Evolutionary conservation across 1,284 basidiomycete genomes (phyloP).

Genomic region (Singerocomus rubriflavus): DNA sequence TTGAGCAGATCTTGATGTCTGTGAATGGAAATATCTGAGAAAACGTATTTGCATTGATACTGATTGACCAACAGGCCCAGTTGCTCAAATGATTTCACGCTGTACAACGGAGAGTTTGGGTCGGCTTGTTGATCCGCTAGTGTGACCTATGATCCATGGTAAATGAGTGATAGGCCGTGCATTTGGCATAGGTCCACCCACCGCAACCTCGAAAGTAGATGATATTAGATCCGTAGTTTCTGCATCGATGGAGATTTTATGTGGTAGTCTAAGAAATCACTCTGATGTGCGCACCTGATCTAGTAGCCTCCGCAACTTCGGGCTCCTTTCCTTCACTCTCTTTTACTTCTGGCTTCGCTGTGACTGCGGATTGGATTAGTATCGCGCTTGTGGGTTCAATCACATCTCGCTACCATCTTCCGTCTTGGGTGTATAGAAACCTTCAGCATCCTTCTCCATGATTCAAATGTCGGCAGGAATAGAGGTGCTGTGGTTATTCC

Average conservation of each 20-base stretch:
- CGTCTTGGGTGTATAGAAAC: constrained; percentile 57
- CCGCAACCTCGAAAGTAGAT: constrained; percentile 72
- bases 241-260: constrained; percentile 5
- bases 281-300: constrained; percentile 21
- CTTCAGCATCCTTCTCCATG: constrained; percentile 72
- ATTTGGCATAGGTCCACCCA: constrained; percentile 35
- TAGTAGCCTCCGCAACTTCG: constrained; percentile 22
- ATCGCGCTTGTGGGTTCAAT: neutral
- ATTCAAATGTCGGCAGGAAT: constrained; percentile 11
- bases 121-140: constrained; percentile 97
- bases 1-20: constrained; percentile 90
- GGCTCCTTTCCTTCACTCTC: constrained; percentile 24
- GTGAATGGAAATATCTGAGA: constrained; percentile 11
- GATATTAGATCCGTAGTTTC: constrained; percentile 57
- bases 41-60: constrained; percentile 9
- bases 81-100: constrained; percentile 93
- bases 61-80: constrained; percentile 76
- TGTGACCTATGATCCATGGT: constrained; percentile 67
- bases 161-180: constrained; percentile 5
- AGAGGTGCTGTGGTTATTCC: neutral
- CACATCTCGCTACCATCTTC: constrained; percentile 22
- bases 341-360: constrained; percentile 24
- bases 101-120: constrained; percentile 93
- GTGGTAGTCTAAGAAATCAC: neutral
- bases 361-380: constrained; percentile 18